Percentiles rank a stretch among this genome's conserved stretches.
Evolutionary conservation across 2,329 filamentous ascomycete genomes (phyloP).

Genomic region (Aspergillus bombycis): DNA sequence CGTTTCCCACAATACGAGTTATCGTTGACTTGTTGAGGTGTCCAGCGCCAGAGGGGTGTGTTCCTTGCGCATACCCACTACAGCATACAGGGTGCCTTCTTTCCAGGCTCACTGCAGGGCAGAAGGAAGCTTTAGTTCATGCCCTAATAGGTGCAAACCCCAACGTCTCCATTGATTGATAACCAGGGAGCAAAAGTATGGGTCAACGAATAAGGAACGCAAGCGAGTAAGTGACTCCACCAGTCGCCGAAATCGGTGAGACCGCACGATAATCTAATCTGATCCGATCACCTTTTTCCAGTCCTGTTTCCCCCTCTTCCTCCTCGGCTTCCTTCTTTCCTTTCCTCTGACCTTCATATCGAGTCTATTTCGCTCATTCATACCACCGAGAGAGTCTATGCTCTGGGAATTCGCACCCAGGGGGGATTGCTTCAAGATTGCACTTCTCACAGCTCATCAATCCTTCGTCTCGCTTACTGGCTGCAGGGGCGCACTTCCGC

Average conservation of each 20-base stretch:
- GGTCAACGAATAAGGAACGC: conserved; percentile 13
- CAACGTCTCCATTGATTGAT: conserved; percentile 21
- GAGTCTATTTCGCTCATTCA: not conserved
- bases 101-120: not conserved
- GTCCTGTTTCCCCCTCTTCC: conserved; percentile 12
- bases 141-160: conserved; percentile 6
- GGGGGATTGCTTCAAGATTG: not conserved
- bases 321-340: conserved; percentile 3
- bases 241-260: conserved; percentile 27
- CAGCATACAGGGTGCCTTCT: not conserved
- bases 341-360: conserved; percentile 1
- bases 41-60: not conserved
- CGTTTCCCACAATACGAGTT: not conserved
- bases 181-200: conserved; percentile 13
- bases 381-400: not conserved
- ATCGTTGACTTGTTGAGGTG: not conserved
- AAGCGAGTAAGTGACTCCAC: conserved; percentile 7
- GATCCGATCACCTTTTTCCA: conserved; percentile 31
- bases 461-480: conserved; percentile 33
- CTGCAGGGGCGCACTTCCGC: conserved; percentile 39
- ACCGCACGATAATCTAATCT: conserved; percentile 38
- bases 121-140: not conserved
- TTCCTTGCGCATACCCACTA: not conserved
- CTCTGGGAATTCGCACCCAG: not conserved
- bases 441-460: not conserved